Evolutionary conservation across 805 yeast species (phyloP).

Genomic region (Monosporozyma servazzii): DNA sequence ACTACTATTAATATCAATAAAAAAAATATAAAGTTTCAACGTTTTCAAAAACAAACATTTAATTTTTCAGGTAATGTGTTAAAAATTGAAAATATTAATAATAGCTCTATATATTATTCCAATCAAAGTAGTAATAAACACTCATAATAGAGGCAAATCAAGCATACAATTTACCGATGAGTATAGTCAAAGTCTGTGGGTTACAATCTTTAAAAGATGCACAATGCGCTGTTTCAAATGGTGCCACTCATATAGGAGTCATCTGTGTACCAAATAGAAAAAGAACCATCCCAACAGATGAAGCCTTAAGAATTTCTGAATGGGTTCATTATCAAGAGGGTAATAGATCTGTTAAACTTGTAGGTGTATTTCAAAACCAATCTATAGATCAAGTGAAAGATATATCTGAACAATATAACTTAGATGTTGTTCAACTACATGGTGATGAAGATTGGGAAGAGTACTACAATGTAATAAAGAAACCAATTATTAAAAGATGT

Average conservation of each 20-base stretch:
- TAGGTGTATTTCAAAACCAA: constrained; percentile 89
- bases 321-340: constrained; percentile 28
- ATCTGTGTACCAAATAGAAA: constrained; percentile 78
- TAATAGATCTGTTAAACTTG: constrained; percentile 56
- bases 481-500: constrained; percentile 68
- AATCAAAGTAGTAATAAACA: neutral
- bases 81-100: neutral
- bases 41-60: neutral
- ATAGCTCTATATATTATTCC: neutral
- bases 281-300: constrained; percentile 49
- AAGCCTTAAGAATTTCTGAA: constrained; percentile 40
- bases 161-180: neutral
- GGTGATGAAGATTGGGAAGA: constrained; percentile 48
- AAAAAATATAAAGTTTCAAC: neutral
- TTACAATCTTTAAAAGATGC: constrained; percentile 63
- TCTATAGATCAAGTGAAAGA: constrained; percentile 48
- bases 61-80: too few species aligned
- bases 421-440: constrained; percentile 84
- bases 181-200: constrained; percentile 69
- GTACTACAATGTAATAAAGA: constrained; percentile 29
- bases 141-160: neutral
- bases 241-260: constrained; percentile 74
- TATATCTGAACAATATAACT: constrained; percentile 32
- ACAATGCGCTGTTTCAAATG: constrained; percentile 50
- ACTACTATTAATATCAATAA: neutral